Evolutionary conservation across 1,284 basidiomycete species (phyloP).

Genomic region (Blastosporella zonata): DNA sequence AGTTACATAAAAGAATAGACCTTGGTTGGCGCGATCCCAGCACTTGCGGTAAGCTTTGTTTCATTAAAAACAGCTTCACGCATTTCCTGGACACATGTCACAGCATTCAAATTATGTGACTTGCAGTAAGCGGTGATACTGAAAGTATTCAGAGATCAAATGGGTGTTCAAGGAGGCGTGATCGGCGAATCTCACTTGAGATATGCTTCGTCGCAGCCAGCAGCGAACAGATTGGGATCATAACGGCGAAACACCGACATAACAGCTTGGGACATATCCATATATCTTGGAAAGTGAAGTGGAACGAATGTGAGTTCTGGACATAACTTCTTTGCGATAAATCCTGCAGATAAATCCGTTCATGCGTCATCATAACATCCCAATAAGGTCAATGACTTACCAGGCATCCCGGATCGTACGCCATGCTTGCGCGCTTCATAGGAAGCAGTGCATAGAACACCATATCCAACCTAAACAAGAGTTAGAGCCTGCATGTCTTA

Average conservation of each 20-base stretch:
- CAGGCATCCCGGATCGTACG: slow-evolving; percentile 86
- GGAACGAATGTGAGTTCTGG: slow-evolving; percentile 83
- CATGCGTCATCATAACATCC: slow-evolving; percentile 3
- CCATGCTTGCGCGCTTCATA: slow-evolving; percentile 91
- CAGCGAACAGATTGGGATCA: slow-evolving; percentile 77
- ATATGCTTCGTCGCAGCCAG: slow-evolving; percentile 88
- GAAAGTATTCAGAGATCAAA: background rate
- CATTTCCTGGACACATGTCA: slow-evolving; percentile 78
- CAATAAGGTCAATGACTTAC: slow-evolving; percentile 34
- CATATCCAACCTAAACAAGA: slow-evolving; percentile 58
- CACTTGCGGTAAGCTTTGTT: slow-evolving; percentile 88
- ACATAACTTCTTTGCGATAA: slow-evolving; percentile 92
- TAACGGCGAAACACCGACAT: slow-evolving; percentile 74
- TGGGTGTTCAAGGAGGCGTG: background rate
- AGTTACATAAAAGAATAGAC: slow-evolving; percentile 31
- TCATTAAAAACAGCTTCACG: slow-evolving; percentile 68
- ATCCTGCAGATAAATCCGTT: slow-evolving; percentile 42
- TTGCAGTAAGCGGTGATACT: slow-evolving; percentile 80
- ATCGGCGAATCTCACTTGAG: slow-evolving; percentile 69
- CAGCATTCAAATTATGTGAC: slow-evolving; percentile 60
- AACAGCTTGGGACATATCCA: slow-evolving; percentile 65
- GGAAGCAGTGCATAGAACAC: slow-evolving; percentile 83
- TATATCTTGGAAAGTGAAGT: slow-evolving; percentile 65
- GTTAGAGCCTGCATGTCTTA: background rate
- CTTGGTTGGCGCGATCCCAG: slow-evolving; percentile 89